Base-by-base conservation (phyloP, 2,329 filamentous ascomycete species). In the Teratosphaeria viscida region DNA sequence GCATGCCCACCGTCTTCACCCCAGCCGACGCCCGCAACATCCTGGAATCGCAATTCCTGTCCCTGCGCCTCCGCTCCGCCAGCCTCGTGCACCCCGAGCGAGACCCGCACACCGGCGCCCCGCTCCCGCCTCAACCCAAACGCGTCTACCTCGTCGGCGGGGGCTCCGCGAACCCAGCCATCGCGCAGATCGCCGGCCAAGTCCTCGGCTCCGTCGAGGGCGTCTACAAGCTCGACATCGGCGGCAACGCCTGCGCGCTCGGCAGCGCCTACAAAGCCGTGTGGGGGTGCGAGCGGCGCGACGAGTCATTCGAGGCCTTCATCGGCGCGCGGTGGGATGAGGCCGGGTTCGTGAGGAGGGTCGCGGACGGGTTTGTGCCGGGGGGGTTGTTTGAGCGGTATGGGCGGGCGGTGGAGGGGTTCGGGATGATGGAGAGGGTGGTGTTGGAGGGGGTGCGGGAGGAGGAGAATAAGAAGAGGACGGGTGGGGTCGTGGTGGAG, bases 261-360 rank as follows among this genome's bases (percentile, higher is more conserved):
- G 94, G 94, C 14, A 90, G 90, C 6, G 92, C 92, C 29, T 96
- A 97, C 76, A 97, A 97, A 77, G 92, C 94, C 14, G 86, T 95
- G 0, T 99, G 94, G 94, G 91, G 88, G 0, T 79, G 90, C 59
- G 90, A 94, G 78, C 78, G 89, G 55, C 73, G 74, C 27, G 68
- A 76, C 1, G 60, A 70, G 81, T 89, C 82, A 3, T 97, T 97
- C 76, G 94, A 97, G 71, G 87, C 92, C 62, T 79, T 96, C 64
- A 87, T 99, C 62, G 90, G 88, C 7, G 78, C 79, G 70, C 80
- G 94, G 63, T 99, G 94, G 94, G 84, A 83, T 62, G 92, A 96
- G 75, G 86, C 87, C 65, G 86, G 85, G 0, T 90, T 92, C 64
- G 86, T 96, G 12, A 84, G 89, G 76, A 89, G 84, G 76, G 87